phyloP scores from a whole-genome alignment of 2,329 filamentous ascomycete genomes.

The Penicillium sp. region DNA sequence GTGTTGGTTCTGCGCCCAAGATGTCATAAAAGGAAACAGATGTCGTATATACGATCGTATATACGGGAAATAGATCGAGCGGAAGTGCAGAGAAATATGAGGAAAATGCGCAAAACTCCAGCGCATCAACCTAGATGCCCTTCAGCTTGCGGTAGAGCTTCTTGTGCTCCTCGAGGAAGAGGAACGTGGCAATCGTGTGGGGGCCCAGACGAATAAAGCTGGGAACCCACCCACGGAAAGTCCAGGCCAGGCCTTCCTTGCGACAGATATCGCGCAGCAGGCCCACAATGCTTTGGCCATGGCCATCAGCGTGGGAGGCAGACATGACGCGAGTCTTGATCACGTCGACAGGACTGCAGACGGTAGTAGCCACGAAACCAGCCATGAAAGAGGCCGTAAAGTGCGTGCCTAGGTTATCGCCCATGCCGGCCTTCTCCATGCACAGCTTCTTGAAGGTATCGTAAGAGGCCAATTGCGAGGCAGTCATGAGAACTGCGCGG shows the following conservation, averaged over 20 bases:
- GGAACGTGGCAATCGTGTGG: slow-evolving; percentile 61
- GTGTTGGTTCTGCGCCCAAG: slow-evolving; percentile 13
- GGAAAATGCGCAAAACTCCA: slow-evolving; percentile 13
- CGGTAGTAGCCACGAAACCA: slow-evolving; percentile 61
- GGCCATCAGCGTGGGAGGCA: slow-evolving; percentile 42
- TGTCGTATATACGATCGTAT: slow-evolving; percentile 6
- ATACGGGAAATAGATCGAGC: slow-evolving; percentile 9
- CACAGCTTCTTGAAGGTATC: slow-evolving; percentile 59
- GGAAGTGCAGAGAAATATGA: slow-evolving; percentile 7
- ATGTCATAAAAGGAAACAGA: slow-evolving; percentile 9
- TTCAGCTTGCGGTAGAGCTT: slow-evolving; percentile 52
- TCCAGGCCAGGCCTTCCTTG: slow-evolving; percentile 58
- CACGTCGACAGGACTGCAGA: slow-evolving; percentile 63
- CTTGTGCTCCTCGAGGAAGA: slow-evolving; percentile 65
- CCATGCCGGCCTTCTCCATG: slow-evolving; percentile 48
- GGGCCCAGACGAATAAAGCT: slow-evolving; percentile 62
- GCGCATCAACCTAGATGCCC: slow-evolving; percentile 35
- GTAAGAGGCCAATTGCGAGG: slow-evolving; percentile 59
- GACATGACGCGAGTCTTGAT: slow-evolving; percentile 64
- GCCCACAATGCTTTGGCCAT: slow-evolving; percentile 43
- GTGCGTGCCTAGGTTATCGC: slow-evolving; percentile 56
- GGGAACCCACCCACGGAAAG: slow-evolving; percentile 63
- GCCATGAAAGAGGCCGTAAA: slow-evolving; percentile 58
- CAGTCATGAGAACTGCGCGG: slow-evolving; percentile 61
- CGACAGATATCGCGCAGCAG: slow-evolving; percentile 52